Base-by-base conservation (phyloP, 1,139 yeast genomes). In the Blastobotrys aristatus region DNA sequence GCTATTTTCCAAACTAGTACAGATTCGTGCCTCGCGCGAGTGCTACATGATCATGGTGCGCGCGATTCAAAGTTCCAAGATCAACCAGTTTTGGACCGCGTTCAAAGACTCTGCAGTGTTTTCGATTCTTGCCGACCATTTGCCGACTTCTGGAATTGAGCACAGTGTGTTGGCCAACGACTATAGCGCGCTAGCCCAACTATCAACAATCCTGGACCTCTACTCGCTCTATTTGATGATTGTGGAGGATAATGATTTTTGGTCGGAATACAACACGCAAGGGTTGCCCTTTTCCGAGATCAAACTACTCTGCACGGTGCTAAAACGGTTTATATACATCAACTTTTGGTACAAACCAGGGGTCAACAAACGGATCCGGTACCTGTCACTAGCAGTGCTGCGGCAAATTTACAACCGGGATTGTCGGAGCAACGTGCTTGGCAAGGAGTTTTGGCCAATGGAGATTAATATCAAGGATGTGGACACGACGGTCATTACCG, bases 361-460 rank as follows among this genome's bases (percentile, higher is more conserved):
- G n/a, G n/a, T 37, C 31, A 40, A 48, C 32, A 44, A 44, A 21
- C 47, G 55, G 29, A 40, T 61, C 43, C 47, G 51, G 47, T 41
- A 44, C 29, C 24, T 49, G 1, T 70, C 84, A 0, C 63, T 82
- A 17, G 67, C 75, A 10, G 72, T 87, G 13, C 64, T 87, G 48
- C 79, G 82, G 48, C 92, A 85, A 59, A 64, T 89, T 1, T 83
- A 87, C 61, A 61, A 78, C 44, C 77, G 88, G 50, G 88, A 88
- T 58, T 71, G 85, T 11, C 72, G 95, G 46, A 65, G 85, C 46
- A 67, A 72, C n/a, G 73, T 84, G 49, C 66, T 84, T 31, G 72
- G 73, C 0, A 60, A 64, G 1, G 70, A 70, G 14, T 82, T 82
- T 58, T 87, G 95, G 95, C 65, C 67, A 17, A 68, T 73, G 49